Percentiles rank a stretch among this genome's conserved stretches.
Evolutionary conservation across 2,329 filamentous ascomycete species (phyloP).

Genomic region (Pestalotiopsis sp.): DNA sequence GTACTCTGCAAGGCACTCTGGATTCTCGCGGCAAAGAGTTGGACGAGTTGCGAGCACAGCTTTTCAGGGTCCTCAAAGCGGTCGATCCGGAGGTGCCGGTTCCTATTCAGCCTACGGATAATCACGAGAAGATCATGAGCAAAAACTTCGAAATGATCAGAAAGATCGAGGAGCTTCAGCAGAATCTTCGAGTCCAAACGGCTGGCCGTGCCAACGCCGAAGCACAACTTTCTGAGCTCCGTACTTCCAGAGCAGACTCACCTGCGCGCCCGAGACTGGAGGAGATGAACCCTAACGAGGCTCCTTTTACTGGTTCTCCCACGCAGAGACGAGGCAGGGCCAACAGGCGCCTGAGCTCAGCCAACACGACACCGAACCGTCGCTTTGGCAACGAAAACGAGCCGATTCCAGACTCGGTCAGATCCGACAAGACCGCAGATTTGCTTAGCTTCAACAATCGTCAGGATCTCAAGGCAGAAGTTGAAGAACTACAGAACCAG

Average conservation of each 20-base stretch:
- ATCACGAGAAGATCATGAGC: slow-evolving; percentile 66
- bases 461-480: slow-evolving; percentile 86
- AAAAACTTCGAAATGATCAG: slow-evolving; percentile 82
- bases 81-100: slow-evolving; percentile 76
- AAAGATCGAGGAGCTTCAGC: slow-evolving; percentile 85
- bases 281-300: slow-evolving; percentile 84
- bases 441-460: slow-evolving; percentile 81
- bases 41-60: slow-evolving; percentile 74
- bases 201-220: slow-evolving; percentile 83
- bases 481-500: slow-evolving; percentile 92
- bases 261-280: slow-evolving; percentile 75
- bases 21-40: slow-evolving; percentile 82
- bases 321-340: slow-evolving; percentile 61
- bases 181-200: slow-evolving; percentile 79
- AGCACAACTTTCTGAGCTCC: slow-evolving; percentile 75
- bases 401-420: slow-evolving; percentile 69
- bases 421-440: slow-evolving; percentile 84
- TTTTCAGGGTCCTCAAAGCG: slow-evolving; percentile 80
- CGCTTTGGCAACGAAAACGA: slow-evolving; percentile 66
- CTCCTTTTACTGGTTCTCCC: slow-evolving; percentile 72
- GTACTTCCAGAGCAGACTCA: slow-evolving; percentile 71
- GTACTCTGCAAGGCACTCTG: slow-evolving; percentile 75
- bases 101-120: slow-evolving; percentile 58
- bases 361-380: slow-evolving; percentile 75
- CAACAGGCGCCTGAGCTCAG: slow-evolving; percentile 64